phyloP scores from a whole-genome alignment of 108 stramenopile genomes.

The Fragilaria crotonensis region DNA sequence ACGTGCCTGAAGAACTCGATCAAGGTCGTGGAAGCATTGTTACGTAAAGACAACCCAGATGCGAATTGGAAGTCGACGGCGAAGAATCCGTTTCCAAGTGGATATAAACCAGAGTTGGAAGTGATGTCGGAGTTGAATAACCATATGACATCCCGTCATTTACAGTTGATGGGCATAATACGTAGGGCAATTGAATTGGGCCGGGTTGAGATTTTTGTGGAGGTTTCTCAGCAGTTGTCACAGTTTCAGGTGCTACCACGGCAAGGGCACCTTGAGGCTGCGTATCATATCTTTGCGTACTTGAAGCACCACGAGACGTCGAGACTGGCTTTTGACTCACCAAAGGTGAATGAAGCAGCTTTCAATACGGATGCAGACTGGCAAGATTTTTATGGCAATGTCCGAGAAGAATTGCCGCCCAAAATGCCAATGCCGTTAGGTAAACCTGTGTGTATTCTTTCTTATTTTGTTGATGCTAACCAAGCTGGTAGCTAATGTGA shows the following conservation, averaged over 20 bases:
- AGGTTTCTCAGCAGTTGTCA: slow-evolving; percentile 24
- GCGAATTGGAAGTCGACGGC: background rate
- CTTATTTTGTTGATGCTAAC: too few relatives aligned
- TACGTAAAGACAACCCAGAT: slow-evolving; percentile 18
- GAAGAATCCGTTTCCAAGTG: too few relatives aligned
- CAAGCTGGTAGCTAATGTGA: too few relatives aligned
- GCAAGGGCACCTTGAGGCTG: too few relatives aligned
- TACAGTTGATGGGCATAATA: slow-evolving; percentile 20
- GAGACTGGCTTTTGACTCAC: slow-evolving; percentile 24
- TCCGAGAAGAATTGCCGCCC: slow-evolving; percentile 7
- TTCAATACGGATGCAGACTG: too few relatives aligned
- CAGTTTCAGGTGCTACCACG: too few relatives aligned
- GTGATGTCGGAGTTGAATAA: background rate
- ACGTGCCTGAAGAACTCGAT: background rate
- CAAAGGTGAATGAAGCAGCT: too few relatives aligned
- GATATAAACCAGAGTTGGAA: slow-evolving; percentile 14
- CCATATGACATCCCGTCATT: slow-evolving; percentile 7
- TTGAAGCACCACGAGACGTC: slow-evolving; percentile 11
- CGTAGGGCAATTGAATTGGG: too few relatives aligned
- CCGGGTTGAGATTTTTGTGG: slow-evolving; percentile 24
- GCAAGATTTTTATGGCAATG: slow-evolving; percentile 11
- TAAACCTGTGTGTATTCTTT: too few relatives aligned
- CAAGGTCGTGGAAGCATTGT: slow-evolving; percentile 11
- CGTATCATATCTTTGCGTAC: background rate
- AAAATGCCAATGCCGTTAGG: slow-evolving; percentile 20